These are phyloP conservation scores for Aphanocladium album DNA, from an alignment of 2,329 filamentous ascomycete species.

Conservation along the genomic window DNA sequence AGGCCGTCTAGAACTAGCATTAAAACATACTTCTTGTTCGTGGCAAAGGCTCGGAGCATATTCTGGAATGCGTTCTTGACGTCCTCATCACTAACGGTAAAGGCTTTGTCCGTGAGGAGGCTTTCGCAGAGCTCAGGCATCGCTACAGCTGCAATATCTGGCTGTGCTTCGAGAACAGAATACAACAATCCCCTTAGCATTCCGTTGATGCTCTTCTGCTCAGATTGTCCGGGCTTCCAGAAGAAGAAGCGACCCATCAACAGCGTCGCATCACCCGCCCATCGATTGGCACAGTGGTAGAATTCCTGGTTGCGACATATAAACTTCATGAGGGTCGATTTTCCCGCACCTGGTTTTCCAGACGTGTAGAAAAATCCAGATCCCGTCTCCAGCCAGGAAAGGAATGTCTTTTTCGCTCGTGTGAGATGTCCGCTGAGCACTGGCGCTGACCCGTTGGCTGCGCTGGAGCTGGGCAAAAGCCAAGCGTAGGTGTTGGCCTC, in stretches of 20 bases:
- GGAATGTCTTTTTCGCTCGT: not conserved
- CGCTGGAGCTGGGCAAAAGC: not conserved
- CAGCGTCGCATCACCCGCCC: not conserved
- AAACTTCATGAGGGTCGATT: conserved; percentile 13
- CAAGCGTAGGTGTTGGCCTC: not conserved
- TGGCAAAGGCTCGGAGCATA: not conserved
- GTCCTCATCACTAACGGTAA: not conserved
- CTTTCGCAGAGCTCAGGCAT: not conserved
- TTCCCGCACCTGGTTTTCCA: conserved; percentile 12
- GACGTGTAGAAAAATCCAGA: conserved; percentile 8
- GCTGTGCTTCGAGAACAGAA: conserved; percentile 1
- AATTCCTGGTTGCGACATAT: not conserved
- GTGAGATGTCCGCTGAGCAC: not conserved
- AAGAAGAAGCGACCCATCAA: conserved; percentile 13
- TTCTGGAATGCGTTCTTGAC: conserved; percentile 1
- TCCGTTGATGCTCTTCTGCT: conserved; percentile 7
- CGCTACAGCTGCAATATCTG: not conserved
- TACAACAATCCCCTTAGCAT: conserved; percentile 8
- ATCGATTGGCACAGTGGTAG: not conserved
- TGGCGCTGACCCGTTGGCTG: not conserved
- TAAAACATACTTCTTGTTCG: not conserved
- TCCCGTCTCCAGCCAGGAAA: not conserved
- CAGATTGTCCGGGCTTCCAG: conserved; percentile 10
- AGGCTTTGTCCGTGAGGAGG: not conserved
- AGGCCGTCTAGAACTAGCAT: conserved; percentile 20